A percentile compares a stretch with the other conserved stretches of the same genome.
Conservation (phyloP, 495 filamentous ascomycete species). For the Penicillium samsonianum region DNA sequence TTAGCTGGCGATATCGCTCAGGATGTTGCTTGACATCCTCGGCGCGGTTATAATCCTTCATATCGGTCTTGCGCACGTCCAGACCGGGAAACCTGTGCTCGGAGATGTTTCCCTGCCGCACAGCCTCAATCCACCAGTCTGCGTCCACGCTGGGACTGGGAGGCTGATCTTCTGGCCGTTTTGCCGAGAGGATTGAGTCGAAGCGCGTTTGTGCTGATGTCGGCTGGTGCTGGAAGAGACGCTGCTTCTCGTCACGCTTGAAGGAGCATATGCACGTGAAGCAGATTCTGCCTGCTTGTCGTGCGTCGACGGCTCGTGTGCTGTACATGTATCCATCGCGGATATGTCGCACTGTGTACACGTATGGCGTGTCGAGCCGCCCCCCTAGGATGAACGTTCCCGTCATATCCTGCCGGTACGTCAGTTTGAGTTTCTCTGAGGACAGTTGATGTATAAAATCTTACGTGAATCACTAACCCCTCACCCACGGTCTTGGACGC, state of each 20-base stretch:
- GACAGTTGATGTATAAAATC: constrained; percentile 18
- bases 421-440: constrained; percentile 21
- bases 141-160: constrained; percentile 47
- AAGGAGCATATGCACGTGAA: constrained; percentile 66
- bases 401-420: constrained; percentile 57
- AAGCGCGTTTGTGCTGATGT: constrained; percentile 40
- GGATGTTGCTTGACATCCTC: constrained; percentile 40
- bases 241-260: constrained; percentile 48
- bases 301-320: constrained; percentile 59
- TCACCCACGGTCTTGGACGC: constrained; percentile 55
- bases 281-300: constrained; percentile 49
- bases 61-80: constrained; percentile 64
- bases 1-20: constrained; percentile 59
- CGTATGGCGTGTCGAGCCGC: constrained; percentile 54
- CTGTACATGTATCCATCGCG: constrained; percentile 58
- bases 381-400: constrained; percentile 67
- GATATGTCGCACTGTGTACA: constrained; percentile 57
- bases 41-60: constrained; percentile 53
- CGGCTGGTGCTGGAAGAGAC: constrained; percentile 43
- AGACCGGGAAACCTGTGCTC: constrained; percentile 58
- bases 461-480: constrained; percentile 62
- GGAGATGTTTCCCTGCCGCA: constrained; percentile 25
- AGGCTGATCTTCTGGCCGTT: constrained; percentile 40
- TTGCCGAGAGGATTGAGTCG: constrained; percentile 38
- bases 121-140: constrained; percentile 45